Conservation (phyloP, 2,329 filamentous ascomycete species). For the Lachnellula hyalina region DNA sequence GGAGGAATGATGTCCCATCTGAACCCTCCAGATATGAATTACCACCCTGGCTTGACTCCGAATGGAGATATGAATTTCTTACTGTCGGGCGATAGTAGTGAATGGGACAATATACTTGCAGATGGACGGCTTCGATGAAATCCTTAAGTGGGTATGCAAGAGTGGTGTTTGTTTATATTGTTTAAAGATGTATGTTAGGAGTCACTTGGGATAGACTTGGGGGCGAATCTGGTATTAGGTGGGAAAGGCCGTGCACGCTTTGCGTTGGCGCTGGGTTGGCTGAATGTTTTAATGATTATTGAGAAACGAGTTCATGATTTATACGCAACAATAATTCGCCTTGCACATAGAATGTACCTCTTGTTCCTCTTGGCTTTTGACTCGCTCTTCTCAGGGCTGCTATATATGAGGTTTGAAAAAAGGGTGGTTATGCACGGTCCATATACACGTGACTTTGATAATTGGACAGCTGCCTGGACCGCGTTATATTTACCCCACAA, state of each 20-base stretch:
- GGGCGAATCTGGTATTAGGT: not conserved
- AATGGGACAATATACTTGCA: conserved; percentile 21
- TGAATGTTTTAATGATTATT: not conserved
- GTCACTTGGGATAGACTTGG: not conserved
- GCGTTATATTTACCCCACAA: conserved; percentile 5
- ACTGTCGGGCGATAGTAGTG: conserved; percentile 22
- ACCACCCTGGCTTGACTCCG: conserved; percentile 16
- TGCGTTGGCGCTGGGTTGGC: not conserved
- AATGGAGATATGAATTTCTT: conserved; percentile 25
- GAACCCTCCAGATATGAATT: conserved; percentile 17
- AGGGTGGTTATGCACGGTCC: not conserved
- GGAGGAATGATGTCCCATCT: conserved; percentile 14
- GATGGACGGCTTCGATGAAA: conserved; percentile 17
- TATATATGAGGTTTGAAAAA: no score
- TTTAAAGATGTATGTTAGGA: not conserved
- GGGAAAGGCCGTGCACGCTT: not conserved
- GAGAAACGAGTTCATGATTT: not conserved
- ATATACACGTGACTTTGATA: not conserved
- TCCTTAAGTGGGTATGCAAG: not conserved
- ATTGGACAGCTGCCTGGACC: not conserved
- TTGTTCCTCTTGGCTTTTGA: no score
- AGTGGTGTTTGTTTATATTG: not conserved
- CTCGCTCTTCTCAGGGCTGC: no score
- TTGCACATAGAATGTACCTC: not conserved
- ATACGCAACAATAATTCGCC: not conserved